Evolutionary conservation across 805 yeast species (phyloP).

Genomic region (Starmerella apis): DNA sequence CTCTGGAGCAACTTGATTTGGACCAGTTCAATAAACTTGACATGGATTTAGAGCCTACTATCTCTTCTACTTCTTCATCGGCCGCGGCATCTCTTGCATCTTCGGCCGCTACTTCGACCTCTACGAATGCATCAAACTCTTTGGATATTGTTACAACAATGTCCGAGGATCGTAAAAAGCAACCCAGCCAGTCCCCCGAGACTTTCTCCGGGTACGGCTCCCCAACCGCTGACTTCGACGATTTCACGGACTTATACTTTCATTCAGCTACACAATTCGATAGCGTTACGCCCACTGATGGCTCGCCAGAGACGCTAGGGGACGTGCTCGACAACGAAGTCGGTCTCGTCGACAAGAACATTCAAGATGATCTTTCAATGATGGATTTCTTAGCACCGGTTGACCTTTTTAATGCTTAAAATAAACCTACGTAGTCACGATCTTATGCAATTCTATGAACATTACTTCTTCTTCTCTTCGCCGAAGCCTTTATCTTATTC

Average conservation of each 20-base stretch:
- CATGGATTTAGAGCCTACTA: not conserved
- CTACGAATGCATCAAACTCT: not conserved
- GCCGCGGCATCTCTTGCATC: not conserved
- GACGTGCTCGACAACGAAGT: constrained; percentile 3
- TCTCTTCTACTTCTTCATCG: not conserved
- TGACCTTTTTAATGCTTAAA: constrained; percentile 14
- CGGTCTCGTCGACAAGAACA: not conserved
- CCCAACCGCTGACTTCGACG: constrained; percentile 10
- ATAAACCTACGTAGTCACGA: constrained; percentile 2
- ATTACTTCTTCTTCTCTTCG: not conserved
- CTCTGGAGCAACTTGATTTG: not conserved
- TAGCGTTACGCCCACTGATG: not conserved
- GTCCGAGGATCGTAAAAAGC: not conserved
- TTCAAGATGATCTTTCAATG: constrained; percentile 12
- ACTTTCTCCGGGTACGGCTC: not conserved
- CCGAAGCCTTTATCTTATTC: not conserved
- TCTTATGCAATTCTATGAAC: constrained; percentile 3
- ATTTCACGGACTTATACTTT: constrained; percentile 15
- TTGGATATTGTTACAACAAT: not conserved
- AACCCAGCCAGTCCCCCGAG: not conserved
- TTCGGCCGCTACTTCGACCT: constrained; percentile 1
- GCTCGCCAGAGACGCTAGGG: not conserved
- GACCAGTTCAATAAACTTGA: not conserved
- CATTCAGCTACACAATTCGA: not conserved
- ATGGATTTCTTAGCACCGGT: constrained; percentile 17